A percentile compares a stretch with the other conserved stretches of the same genome.
Conservation (phyloP, 2,329 filamentous ascomycete genomes). For the Fonsecaea nubica region DNA sequence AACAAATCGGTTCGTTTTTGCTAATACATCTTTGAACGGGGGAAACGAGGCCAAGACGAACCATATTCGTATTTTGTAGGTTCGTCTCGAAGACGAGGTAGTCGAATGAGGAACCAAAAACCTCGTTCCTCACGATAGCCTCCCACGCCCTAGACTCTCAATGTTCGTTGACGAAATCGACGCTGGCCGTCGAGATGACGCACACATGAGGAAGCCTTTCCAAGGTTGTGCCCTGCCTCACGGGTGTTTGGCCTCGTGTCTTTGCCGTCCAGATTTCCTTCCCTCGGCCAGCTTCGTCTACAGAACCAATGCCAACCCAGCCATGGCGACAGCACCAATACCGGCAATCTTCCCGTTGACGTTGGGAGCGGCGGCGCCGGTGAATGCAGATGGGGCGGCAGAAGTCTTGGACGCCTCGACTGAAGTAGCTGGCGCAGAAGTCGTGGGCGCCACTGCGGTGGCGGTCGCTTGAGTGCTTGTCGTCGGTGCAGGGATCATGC, state of each 20-base stretch:
- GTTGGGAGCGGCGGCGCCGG: constrained; percentile 29
- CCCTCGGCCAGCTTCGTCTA: constrained; percentile 8
- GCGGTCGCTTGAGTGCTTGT: not conserved
- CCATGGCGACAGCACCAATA: constrained; percentile 31
- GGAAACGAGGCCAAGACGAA: not conserved
- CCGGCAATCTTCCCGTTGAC: constrained; percentile 29
- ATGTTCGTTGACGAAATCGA: not conserved
- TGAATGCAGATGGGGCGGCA: constrained; percentile 14
- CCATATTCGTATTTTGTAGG: not conserved
- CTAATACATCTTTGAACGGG: not conserved
- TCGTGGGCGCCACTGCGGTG: not conserved
- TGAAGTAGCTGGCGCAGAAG: constrained; percentile 1
- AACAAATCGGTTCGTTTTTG: not conserved
- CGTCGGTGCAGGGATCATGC: constrained; percentile 30
- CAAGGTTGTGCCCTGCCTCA: not conserved
- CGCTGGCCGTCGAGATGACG: not conserved
- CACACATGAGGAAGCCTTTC: not conserved
- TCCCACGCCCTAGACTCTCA: not conserved
- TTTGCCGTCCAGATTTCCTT: not conserved
- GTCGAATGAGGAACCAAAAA: not conserved
- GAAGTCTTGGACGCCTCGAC: not conserved
- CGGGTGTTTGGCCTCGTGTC: not conserved
- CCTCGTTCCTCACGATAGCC: not conserved
- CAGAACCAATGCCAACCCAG: constrained; percentile 35
- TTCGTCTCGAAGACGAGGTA: not conserved